Conservation (phyloP, 768 basidiomycete genomes). For the Boletus sensibilis region DNA sequence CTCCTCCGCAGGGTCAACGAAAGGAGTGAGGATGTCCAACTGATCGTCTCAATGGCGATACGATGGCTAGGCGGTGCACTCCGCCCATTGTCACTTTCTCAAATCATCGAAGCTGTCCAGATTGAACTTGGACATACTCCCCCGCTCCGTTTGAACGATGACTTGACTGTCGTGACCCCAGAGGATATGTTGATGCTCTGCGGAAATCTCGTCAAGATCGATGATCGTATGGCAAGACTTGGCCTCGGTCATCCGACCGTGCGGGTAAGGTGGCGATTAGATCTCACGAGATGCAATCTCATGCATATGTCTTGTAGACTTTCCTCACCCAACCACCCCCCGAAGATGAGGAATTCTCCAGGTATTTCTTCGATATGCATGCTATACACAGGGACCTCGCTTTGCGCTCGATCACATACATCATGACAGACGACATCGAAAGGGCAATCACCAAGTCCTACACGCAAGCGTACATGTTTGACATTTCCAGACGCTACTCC, state of each 20-base stretch:
- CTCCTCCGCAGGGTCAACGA: slow-evolving; percentile 23
- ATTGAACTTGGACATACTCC: slow-evolving; percentile 24
- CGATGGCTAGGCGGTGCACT: slow-evolving; percentile 29
- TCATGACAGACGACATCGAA: slow-evolving; percentile 26
- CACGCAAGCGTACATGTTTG: slow-evolving; percentile 26
- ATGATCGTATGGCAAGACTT: slow-evolving; percentile 19
- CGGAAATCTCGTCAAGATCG: slow-evolving; percentile 28
- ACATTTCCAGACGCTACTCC: slow-evolving; percentile 24
- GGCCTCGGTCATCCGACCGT: slow-evolving; percentile 25
- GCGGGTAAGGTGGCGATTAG: slow-evolving; percentile 15
- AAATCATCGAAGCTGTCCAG: slow-evolving; percentile 30
- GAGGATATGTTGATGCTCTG: slow-evolving; percentile 28
- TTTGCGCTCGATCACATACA: slow-evolving; percentile 29
- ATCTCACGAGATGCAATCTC: neutral
- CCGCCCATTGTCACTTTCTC: slow-evolving; percentile 26
- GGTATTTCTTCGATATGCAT: slow-evolving; percentile 25
- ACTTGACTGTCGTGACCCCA: slow-evolving; percentile 24
- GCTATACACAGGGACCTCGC: slow-evolving; percentile 28
- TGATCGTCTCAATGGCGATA: slow-evolving; percentile 25
- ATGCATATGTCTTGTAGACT: slow-evolving; percentile 9
- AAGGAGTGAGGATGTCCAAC: slow-evolving; percentile 22
- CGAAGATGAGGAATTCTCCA: slow-evolving; percentile 6
- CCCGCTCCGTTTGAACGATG: slow-evolving; percentile 26
- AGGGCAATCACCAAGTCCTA: slow-evolving; percentile 24
- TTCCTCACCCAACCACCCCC: slow-evolving; percentile 24